Evolutionary conservation across 768 basidiomycete species (phyloP).

Genomic region (Fomitopsis serialis): DNA sequence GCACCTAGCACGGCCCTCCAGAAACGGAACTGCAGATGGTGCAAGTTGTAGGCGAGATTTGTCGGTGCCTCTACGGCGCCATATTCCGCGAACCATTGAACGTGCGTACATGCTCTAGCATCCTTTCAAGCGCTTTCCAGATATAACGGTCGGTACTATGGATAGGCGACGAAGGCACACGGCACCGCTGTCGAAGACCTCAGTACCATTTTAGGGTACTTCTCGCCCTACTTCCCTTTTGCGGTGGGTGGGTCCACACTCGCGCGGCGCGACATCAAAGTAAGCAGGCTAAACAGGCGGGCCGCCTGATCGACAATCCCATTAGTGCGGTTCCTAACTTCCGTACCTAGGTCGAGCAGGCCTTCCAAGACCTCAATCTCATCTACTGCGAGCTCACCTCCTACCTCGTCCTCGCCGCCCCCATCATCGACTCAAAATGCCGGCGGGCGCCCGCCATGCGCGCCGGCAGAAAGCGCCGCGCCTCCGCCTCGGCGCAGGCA

Average conservation of each 20-base stretch:
- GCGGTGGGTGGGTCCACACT: slow-evolving; percentile 26
- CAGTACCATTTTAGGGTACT: slow-evolving; percentile 57
- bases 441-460: not conserved
- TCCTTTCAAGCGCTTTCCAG: not conserved
- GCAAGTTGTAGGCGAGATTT: slow-evolving; percentile 50
- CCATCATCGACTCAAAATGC: not conserved
- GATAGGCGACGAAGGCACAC: slow-evolving; percentile 21
- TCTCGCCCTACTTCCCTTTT: slow-evolving; percentile 86
- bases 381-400: slow-evolving; percentile 76
- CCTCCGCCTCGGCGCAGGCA: not conserved
- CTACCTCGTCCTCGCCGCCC: slow-evolving; percentile 41
- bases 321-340: slow-evolving; percentile 4
- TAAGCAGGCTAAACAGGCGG: slow-evolving; percentile 13
- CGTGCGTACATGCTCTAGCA: slow-evolving; percentile 26
- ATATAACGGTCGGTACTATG: not conserved
- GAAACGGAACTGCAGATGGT: slow-evolving; percentile 60
- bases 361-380: slow-evolving; percentile 67
- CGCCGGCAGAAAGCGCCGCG: slow-evolving; percentile 1
- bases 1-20: slow-evolving; percentile 53
- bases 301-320: slow-evolving; percentile 2
- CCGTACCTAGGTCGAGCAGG: slow-evolving; percentile 51
- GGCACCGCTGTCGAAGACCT: slow-evolving; percentile 41
- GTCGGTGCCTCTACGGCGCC: slow-evolving; percentile 52
- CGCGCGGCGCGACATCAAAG: slow-evolving; percentile 53
- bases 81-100: slow-evolving; percentile 39